Base-by-base conservation (phyloP, 2,329 filamentous ascomycete species). In the Gyromitra esculenta region DNA sequence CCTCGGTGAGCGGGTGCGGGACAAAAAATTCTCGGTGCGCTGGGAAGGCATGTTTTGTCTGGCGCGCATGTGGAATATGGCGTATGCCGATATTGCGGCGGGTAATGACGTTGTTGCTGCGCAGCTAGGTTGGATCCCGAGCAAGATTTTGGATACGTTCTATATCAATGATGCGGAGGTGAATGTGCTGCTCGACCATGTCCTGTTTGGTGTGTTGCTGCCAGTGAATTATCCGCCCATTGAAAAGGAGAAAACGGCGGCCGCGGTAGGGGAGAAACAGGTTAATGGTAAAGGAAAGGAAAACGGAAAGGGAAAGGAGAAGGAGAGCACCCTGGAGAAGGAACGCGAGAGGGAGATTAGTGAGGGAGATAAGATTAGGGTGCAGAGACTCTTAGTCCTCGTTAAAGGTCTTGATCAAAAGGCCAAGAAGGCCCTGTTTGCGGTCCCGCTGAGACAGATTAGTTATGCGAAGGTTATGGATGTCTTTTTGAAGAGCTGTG, bases 1-100 rank as follows among this genome's bases (percentile, higher is more conserved):
- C 78, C 87, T 99, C 35, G 92, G 93, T 37, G 94, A 97, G 82
- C 89, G 96, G 79, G 93, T 93, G 79, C 93, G 94, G 80, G 96
- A 99, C 84, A 91, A 91, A 78, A 95, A 91, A 82, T 89, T 91
- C 13, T 86, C 89, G 54, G 92, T 99, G 9, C 92, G 95, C 73
- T 90, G 92, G 50, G 93, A 95, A 80, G 94, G 93, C 31, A 97
- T 97, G 89, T 91, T 90, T 65, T 87, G 96, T 7, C 86, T 98
- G 0, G 92, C 89, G 9, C 92, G 91, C 77, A 90, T 98, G 37
- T 99, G 96, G 96, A 94, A 93, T n/a, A 94, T 96, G 18, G 95
- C 93, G 11, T 89, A 91, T 18, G 92, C 93, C 18, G 94, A 97
- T 81, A 92, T 99, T 80, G 90, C 92, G 31, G 89, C 91, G 67